Evolutionary conservation across 2,329 filamentous ascomycete genomes (phyloP), one percentile per base, ranked within the genome.

Genomic region (Phialemoniopsis sp.): DNA sequence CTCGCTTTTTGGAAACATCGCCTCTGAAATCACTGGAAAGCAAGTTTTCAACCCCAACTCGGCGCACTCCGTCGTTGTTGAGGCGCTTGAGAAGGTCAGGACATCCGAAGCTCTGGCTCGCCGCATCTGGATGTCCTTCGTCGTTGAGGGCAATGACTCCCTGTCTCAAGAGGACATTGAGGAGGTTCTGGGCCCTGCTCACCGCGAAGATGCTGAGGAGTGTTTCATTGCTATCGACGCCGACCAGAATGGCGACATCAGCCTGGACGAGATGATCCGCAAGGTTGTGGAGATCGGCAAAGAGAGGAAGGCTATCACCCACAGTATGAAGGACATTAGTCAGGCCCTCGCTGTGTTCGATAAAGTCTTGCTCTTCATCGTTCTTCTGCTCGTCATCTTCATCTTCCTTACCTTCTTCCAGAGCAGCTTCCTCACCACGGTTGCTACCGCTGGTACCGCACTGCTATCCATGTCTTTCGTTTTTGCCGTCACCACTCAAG

Each of bases 51-150:
- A 96, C 62, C 85, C 89, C 13, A 91, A 87, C 54, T 87, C 89
- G 5, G 83, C 90, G 1, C 90, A 96, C 59, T 93, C 89, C 0
- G 80, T 97, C 36, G 89, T 97, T 5, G 73, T 94, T 12, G 82
- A 94, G 57, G 93, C 91, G 8, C 72, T 97, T 26, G 90, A 96
- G 62, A 91, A 89, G 66, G 81, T 78, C 32, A 74, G 76, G 43
- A 87, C 89, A 7, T 88, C 89, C 0, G 90, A 97, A 59, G 93
- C 93, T n/a, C 69, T 97, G 42, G 90, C 88, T n/a, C 85, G 81
- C 50, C 85, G 93, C 54, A 84, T 97, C 46, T 97, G 93, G 93
- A 95, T 96, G 88, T 96, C 90, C 1, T 95, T 96, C 57, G 93
- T 95, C 2, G 80, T 93, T 4, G 91, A 97, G 62, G 89, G 89